phyloP scores from a whole-genome alignment of 768 basidiomycete species.

The Hericium alpestre region DNA sequence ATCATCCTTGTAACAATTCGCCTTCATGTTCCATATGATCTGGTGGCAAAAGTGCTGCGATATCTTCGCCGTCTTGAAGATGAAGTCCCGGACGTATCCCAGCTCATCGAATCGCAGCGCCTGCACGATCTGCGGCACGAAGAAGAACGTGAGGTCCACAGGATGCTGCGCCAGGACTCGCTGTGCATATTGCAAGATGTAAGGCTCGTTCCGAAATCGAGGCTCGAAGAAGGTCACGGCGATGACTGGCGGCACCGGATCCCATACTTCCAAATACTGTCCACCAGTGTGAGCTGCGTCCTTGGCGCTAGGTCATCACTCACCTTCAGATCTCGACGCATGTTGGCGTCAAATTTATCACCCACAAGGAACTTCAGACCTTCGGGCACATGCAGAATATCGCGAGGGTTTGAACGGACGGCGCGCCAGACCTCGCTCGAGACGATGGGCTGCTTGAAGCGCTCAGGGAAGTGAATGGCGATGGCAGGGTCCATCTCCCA shows the following conservation, averaged over 20 bases:
- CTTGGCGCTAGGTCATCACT: constrained; percentile 3
- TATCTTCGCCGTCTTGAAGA: constrained; percentile 94
- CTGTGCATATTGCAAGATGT: constrained; percentile 91
- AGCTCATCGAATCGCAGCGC: constrained; percentile 84
- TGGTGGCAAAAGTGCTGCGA: constrained; percentile 98
- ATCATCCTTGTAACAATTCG: constrained; percentile 93
- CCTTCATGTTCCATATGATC: constrained; percentile 99
- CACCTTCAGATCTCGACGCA: constrained; percentile 70
- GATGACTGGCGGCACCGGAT: constrained; percentile 73
- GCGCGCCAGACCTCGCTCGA: constrained; percentile 66
- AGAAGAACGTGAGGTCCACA: constrained; percentile 94
- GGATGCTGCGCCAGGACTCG: constrained; percentile 91
- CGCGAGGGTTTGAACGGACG: constrained; percentile 60
- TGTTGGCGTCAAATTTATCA: constrained; percentile 45
- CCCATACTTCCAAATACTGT: constrained; percentile 84
- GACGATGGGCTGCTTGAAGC: constrained; percentile 63
- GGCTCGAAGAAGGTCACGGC: constrained; percentile 81
- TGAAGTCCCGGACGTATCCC: constrained; percentile 89
- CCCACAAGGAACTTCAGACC: constrained; percentile 75
- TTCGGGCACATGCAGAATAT: constrained; percentile 68
- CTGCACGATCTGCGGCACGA: constrained; percentile 97
- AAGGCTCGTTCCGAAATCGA: constrained; percentile 71
- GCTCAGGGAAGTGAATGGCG: constrained; percentile 74
- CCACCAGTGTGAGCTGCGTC: constrained; percentile 1
- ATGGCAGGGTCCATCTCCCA: constrained; percentile 83